Conservation (phyloP, 2,329 filamentous ascomycete species). For the Zasmidium citrigriseum region DNA sequence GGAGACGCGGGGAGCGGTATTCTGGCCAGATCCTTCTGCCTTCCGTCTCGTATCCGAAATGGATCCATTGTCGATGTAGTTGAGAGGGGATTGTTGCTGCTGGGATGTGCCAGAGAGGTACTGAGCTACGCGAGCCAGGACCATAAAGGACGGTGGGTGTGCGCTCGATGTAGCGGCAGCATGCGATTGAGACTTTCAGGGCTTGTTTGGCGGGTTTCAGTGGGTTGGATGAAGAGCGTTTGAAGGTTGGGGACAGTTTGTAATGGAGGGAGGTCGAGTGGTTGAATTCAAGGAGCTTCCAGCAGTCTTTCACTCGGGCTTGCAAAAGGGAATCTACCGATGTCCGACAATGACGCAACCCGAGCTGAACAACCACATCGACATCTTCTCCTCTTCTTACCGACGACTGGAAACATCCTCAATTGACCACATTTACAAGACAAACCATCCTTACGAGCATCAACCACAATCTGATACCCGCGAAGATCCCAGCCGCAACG, state of each 20-base stretch:
- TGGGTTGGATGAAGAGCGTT: not conserved
- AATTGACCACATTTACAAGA: too few relatives aligned
- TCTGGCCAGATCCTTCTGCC: conserved; percentile 37
- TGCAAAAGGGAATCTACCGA: not conserved
- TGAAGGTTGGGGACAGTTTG: not conserved
- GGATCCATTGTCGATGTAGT: conserved; percentile 41
- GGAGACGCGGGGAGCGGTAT: conserved; percentile 23
- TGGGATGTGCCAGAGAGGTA: conserved; percentile 42
- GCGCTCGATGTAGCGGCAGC: conserved; percentile 20
- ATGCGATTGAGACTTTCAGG: conserved; percentile 24
- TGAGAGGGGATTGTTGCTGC: conserved; percentile 29
- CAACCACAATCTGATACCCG: not conserved
- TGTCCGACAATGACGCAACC: not conserved
- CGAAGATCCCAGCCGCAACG: not conserved
- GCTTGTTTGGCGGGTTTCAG: not conserved
- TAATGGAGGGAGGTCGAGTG: not conserved
- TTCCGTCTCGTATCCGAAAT: conserved; percentile 30
- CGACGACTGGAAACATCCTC: too few relatives aligned
- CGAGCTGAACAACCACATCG: not conserved
- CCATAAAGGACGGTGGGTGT: conserved; percentile 41
- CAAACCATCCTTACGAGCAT: too few relatives aligned
- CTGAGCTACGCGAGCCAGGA: conserved; percentile 52
- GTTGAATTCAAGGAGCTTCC: not conserved
- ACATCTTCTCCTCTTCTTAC: too few relatives aligned
- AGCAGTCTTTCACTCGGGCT: too few relatives aligned